Evolutionary conservation across 345 rosid species (phyloP).

Genomic region (Rhodamnia rubescens): DNA sequence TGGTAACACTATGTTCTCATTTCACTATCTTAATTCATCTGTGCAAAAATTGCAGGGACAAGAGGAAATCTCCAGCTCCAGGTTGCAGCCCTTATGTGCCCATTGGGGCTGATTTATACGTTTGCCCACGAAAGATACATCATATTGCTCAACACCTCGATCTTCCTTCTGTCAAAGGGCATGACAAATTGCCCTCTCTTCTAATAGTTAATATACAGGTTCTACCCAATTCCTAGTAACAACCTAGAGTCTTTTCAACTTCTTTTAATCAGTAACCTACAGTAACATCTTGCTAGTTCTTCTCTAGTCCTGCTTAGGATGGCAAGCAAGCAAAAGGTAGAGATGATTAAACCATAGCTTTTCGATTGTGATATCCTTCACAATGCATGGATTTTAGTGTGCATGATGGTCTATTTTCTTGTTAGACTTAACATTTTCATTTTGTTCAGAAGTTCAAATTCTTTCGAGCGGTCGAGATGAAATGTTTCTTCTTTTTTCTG

Average conservation of each 20-base stretch:
- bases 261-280: no score
- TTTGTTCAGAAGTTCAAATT: neutral
- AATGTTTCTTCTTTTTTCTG: neutral
- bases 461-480: neutral
- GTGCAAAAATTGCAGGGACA: slow-evolving; percentile 36
- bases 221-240: no score
- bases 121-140: slow-evolving; percentile 47
- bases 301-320: no score
- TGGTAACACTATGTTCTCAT: neutral
- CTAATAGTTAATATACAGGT: slow-evolving; percentile 73
- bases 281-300: no score
- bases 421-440: neutral
- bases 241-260: no score
- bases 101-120: slow-evolving; percentile 58
- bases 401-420: neutral
- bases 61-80: slow-evolving; percentile 57
- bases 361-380: neutral
- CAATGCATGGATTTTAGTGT: neutral
- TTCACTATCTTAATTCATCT: neutral
- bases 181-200: slow-evolving; percentile 35
- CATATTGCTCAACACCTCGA: slow-evolving; percentile 80
- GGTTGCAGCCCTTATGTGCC: slow-evolving; percentile 49
- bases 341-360: no score
- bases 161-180: slow-evolving; percentile 36
- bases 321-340: no score